phyloP scores from a whole-genome alignment of 768 basidiomycete species.

The Xerocomus potaroensis region DNA sequence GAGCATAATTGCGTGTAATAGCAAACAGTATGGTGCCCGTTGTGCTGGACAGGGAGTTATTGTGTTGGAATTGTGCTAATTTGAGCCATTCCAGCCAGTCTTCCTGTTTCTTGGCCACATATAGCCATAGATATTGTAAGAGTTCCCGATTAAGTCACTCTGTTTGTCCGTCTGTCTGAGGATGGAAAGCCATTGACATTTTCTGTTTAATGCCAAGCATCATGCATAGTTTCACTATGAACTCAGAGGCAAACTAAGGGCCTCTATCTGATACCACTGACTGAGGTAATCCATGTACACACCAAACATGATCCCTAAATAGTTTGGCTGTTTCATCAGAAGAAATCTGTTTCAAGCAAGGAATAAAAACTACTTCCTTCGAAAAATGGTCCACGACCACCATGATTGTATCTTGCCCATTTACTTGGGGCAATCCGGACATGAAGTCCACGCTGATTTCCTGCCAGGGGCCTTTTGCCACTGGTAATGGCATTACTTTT shows the following conservation, averaged over 20 bases:
- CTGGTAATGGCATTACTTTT: too few species aligned
- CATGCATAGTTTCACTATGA: background rate
- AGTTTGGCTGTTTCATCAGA: background rate
- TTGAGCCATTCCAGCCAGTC: background rate
- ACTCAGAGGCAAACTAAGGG: background rate
- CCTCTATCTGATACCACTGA: background rate
- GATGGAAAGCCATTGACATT: background rate
- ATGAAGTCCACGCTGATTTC: too few species aligned
- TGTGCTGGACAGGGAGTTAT: background rate
- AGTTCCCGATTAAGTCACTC: background rate
- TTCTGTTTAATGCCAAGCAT: background rate
- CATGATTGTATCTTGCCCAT: background rate
- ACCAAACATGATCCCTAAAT: background rate
- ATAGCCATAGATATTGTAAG: background rate
- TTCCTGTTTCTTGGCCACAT: background rate
- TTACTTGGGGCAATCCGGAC: too few species aligned
- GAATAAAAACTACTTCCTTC: background rate
- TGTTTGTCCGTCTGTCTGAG: background rate
- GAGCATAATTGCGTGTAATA: background rate
- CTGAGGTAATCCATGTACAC: background rate
- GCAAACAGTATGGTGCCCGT: background rate
- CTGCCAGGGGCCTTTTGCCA: too few species aligned
- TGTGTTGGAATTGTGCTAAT: background rate
- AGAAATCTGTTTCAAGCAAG: background rate
- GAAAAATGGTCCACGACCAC: background rate